Base-by-base conservation (phyloP, 352 stramenopile genomes). In the Pythium diclinum region DNA sequence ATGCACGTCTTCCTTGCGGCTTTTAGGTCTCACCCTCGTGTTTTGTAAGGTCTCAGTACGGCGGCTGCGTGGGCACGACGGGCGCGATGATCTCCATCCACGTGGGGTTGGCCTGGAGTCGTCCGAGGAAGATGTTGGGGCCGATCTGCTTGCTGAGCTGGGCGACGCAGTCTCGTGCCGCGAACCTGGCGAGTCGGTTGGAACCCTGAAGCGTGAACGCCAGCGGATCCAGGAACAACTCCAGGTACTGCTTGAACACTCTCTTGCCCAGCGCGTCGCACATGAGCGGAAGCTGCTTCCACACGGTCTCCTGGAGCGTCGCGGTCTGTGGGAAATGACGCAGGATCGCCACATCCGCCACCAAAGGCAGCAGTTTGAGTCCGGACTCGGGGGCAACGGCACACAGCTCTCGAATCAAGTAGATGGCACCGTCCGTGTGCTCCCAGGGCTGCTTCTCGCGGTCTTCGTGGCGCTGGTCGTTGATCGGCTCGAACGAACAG, bases 401-500 rank as follows among this genome's bases (percentile, higher is more conserved):
- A 36, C 86, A 97, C 17, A 98, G 78, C 69, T 99, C 95, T 13
- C 94, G 86, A 32, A 98, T 79, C 65, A 99, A 79, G 72, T 99
- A 99, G 56, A 99, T 86, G 11, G 91, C 97, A 21, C 96, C 96
- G 61, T 99, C 96, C 10, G 91, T 94, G 68, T 96, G 87, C 69
- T 99, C 95, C 96, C 96, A 99, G 6, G 89, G 90, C 69, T 95
- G 79, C 49, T 97, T 84, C 19, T 89, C 79, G 67, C 91, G 97
- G 64, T 92, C 68, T 28, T 87, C 81, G 44, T 88, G 80, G 19
- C 85, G 84, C 64, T 97, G 90, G 47, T 94, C 88, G 2, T 98
- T 77, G 72, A 98, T 98, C 9, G 95, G 95, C 40, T 97, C 96
- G 36, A 99, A 81, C 23, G 88, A 96, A 53, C 96, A 98, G 76